Percentiles rank a stretch among this genome's conserved stretches.
These are phyloP conservation scores for Yamadazyma nakazawae DNA, from an alignment of 805 yeast species.

Conservation along the genomic window DNA sequence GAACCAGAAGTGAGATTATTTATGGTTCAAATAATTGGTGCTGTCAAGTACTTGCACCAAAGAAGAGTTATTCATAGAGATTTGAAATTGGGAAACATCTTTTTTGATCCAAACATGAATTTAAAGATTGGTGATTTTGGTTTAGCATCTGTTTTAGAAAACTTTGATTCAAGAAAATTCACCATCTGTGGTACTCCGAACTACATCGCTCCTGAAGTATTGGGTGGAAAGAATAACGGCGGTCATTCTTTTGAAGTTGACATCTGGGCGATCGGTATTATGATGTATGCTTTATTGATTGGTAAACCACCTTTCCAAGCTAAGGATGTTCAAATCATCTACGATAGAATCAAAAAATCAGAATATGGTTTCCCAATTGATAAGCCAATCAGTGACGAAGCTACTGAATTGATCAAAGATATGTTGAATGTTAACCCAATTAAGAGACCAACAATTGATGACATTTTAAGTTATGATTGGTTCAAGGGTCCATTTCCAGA, in stretches of 20 bases:
- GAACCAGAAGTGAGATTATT: constrained; percentile 91
- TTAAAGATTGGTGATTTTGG: constrained; percentile 98
- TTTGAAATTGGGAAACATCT: constrained; percentile 91
- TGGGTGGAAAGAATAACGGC: constrained; percentile 82
- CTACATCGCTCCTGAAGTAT: constrained; percentile 96
- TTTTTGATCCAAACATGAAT: constrained; percentile 91
- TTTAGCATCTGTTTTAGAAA: constrained; percentile 87
- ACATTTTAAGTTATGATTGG: constrained; percentile 81
- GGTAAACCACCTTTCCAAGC: constrained; percentile 99
- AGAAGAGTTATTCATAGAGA: constrained; percentile 95
- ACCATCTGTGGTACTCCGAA: constrained; percentile 99
- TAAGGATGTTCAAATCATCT: constrained; percentile 86
- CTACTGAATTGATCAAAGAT: constrained; percentile 66
- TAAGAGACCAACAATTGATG: constrained; percentile 75
- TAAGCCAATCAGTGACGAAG: constrained; percentile 65
- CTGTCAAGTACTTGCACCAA: constrained; percentile 86
- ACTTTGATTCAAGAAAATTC: constrained; percentile 67
- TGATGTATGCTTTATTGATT: constrained; percentile 85
- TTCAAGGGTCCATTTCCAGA: constrained; percentile 84
- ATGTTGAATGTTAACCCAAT: constrained; percentile 75
- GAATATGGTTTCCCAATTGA: constrained; percentile 78
- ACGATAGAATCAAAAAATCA: constrained; percentile 82
- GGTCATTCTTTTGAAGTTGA: constrained; percentile 97
- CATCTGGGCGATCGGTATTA: constrained; percentile 96
- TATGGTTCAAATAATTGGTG: constrained; percentile 91